Evolutionary conservation across 106 monocot species (phyloP), one percentile per base, ranked within the genome.

Genomic region (Allium sativum): DNA sequence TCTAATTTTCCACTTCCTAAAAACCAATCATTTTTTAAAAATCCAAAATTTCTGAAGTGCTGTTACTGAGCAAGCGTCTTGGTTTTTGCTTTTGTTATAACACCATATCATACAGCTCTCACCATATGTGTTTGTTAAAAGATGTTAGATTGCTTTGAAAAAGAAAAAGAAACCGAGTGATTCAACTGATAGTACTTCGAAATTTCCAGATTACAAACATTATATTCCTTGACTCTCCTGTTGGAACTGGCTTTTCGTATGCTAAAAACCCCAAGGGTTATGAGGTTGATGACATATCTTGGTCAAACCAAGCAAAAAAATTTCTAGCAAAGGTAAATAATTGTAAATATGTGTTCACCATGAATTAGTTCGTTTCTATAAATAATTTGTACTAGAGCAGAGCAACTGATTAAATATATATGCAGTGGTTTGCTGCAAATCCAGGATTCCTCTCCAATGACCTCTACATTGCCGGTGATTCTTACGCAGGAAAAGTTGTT

Each of bases 211-310:
- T 77, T 1, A 41, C 73, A 1, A 90, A 53, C 51, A 58, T 85
- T 10, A 68, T 90, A 12, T 90, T 90, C 47, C 48, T 81, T 7
- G 89, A 90, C 66, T 70, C 79, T 8, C 90, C 85, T 9, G 75
- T 82, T 44, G 90, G 77, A 0, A 21, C 73, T 59, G 90, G 90
- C 0, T 90, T 85, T 70, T 90, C 90, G 11, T 90, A 77, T 56
- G 72, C 90, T 6, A 72, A 55, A 15, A 42, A 13, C 12, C 52
- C 60, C 0, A 47, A 71, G 63, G 82, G 64, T 10, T 77, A 83
- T 61, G 31, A 54, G 7, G 61, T 48, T 12, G 72, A 73, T 12
- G 85, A 90, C 44, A 43, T 52, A 0, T 61, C n/a, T 43, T 68
- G 70, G 0, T 58, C 66, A 6, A 21, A 16, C 14, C 76, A 73